phyloP scores from a whole-genome alignment of 192 early-diverging fungal species.

The Chytriomyces confervae region DNA sequence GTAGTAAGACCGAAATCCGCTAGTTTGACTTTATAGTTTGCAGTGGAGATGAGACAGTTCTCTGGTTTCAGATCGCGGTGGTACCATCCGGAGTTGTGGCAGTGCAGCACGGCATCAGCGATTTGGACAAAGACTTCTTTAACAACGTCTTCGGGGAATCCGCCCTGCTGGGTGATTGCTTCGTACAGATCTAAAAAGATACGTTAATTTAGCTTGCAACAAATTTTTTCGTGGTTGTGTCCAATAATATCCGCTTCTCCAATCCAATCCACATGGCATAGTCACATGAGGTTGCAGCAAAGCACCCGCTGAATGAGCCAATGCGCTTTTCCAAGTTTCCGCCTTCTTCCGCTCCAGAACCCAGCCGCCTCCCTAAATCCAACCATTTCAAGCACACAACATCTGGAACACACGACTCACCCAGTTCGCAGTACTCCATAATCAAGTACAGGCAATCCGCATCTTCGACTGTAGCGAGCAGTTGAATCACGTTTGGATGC shows the following conservation, averaged over 20 bases:
- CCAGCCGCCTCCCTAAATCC: too few species aligned
- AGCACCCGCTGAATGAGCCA: too few species aligned
- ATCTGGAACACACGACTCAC: not conserved
- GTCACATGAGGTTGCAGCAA: too few species aligned
- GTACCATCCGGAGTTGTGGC: constrained; percentile 79
- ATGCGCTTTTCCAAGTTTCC: too few species aligned
- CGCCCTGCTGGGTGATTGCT: constrained; percentile 43
- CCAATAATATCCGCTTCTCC: too few species aligned
- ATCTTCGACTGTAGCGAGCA: constrained; percentile 37
- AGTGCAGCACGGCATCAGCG: constrained; percentile 75
- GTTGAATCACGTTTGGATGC: constrained; percentile 40
- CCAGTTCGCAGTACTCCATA: constrained; percentile 43
- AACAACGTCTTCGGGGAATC: constrained; percentile 45
- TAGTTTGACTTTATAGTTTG: constrained; percentile 70
- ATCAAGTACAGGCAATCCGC: constrained; percentile 40
- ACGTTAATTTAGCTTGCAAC: too few species aligned
- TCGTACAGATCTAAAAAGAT: constrained; percentile 35
- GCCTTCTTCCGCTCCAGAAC: too few species aligned
- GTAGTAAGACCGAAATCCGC: constrained; percentile 97
- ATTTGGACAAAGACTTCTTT: constrained; percentile 75
- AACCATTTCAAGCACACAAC: too few species aligned
- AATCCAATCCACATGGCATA: too few species aligned
- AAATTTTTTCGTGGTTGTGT: too few species aligned
- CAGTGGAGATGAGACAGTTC: constrained; percentile 70
- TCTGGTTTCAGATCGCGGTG: constrained; percentile 96